Evolutionary conservation across 805 yeast species (phyloP), one percentile per base, ranked within the genome.

Genomic region (Suhomyces faveliae): DNA sequence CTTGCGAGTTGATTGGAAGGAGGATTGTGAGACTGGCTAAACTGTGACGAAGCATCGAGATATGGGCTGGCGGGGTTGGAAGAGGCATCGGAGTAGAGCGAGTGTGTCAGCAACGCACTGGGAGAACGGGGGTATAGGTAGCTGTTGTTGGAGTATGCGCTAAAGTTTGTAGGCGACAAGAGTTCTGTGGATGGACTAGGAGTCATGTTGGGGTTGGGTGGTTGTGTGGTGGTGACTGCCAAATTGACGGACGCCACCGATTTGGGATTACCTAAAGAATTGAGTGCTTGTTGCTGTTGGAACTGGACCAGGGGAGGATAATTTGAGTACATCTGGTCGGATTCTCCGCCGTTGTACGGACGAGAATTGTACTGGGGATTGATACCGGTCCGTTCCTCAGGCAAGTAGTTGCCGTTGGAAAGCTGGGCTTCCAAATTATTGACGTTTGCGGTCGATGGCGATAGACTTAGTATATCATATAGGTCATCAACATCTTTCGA

Each of bases 41-140:
- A 58, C 24, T 69, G 71, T 22, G 72, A 65, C 15, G 60, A 54
- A 0, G 73, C 74, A 44, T 70, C 75, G 21, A 62, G 60, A 49
- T 56, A 72, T 4, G 75, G 74, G 22, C 69, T 61, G 17, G 63
- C 66, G 3, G 74, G 72, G 42, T 63, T 63, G 52, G 70, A 67
- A 1, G 71, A 63, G 22, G 58, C 63, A 7, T 71, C 77, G 5
- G 74, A 67, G 51, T 67, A 67, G 10, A 63, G 41, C 8, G 73
- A 66, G 45, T 60, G 55, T 10, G 49, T 39, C 12, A 61, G 51
- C 39, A 48, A 53, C 7, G 51, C 55, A 22, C 58, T 41, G 6
- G 66, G 64, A 7, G 63, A 55, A 12, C 42, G 49, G 3, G 65
- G 66, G 40, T 55, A 52, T 40, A 57, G 45, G 19, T 54, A 49